phyloP scores from a whole-genome alignment of 495 filamentous ascomycete genomes.

The Rostrohypoxylon terebratum region DNA sequence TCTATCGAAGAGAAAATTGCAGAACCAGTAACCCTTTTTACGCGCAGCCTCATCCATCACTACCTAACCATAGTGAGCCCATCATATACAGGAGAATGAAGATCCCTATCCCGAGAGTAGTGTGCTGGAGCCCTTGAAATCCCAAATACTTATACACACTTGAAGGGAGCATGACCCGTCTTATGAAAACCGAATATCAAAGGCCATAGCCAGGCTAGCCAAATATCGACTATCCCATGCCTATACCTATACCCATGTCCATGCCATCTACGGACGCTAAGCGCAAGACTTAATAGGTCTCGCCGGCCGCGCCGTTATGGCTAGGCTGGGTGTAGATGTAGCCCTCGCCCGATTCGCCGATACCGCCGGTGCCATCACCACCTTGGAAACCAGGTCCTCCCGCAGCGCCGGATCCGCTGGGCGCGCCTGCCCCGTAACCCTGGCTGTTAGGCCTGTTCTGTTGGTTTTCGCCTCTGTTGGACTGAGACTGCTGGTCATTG shows the following conservation, averaged over 20 bases:
- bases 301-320: conserved; percentile 76
- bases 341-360: conserved; percentile 72
- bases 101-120: conserved; percentile 18
- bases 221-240: conserved; percentile 2
- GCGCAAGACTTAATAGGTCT: conserved; percentile 48
- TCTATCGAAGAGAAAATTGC: conserved; percentile 51
- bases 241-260: background rate
- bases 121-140: conserved; percentile 31
- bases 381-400: conserved; percentile 63
- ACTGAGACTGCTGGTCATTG: conserved; percentile 72
- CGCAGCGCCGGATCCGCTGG: conserved; percentile 59
- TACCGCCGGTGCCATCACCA: conserved; percentile 67
- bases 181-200: conserved; percentile 15
- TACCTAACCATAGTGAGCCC: conserved; percentile 39
- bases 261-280: conserved; percentile 26
- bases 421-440: conserved; percentile 69
- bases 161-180: conserved; percentile 35
- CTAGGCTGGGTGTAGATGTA: conserved; percentile 73
- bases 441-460: conserved; percentile 77
- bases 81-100: conserved; percentile 53
- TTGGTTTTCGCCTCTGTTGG: conserved; percentile 76
- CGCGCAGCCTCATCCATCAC: conserved; percentile 37
- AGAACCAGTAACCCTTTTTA: conserved; percentile 42
- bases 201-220: conserved; percentile 15
- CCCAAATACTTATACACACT: conserved; percentile 47